Evolutionary conservation across 331 rosid genomes (phyloP), one percentile per base, ranked within the genome.

Genomic region (Spiraea crenata): DNA sequence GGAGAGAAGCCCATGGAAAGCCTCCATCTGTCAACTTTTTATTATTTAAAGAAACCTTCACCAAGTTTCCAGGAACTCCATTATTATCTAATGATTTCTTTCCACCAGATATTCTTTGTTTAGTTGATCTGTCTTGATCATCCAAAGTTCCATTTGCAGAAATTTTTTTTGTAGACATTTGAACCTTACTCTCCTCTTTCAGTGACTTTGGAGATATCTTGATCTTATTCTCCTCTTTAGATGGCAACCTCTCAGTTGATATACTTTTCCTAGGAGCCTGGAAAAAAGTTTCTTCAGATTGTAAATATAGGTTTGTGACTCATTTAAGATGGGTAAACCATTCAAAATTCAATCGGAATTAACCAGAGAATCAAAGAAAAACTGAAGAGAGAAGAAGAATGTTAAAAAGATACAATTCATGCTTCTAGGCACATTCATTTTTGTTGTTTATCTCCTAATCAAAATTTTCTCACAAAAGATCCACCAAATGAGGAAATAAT

Each of bases 1-100:
- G 98, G 67, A 92, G 91, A 11, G 89, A 83, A 77, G 91, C 78
- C 98, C 96, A 92, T 44, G 89, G 88, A 65, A 83, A 80, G 78
- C 80, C 82, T 56, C 82, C 85, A 66, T 90, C 98, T 16, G 84
- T 79, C 83, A 88, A 81, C 80, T 82, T 86, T 82, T 71, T 90
- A 73, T 72, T 75, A 83, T 49, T 85, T 37, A 85, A 57, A 61
- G 95, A 69, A 79, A 90, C 91, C 81, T 82, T 92, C 64, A 86
- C 80, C 84, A 92, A 70, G 76, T 86, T 92, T 76, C 85, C 91
- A 6, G 91, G 96, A 62, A 85, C 55, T 66, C 92, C 95, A 44
- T 67, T 71, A 59, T 73, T 73, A 17, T 89, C 92, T 5, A 89
- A 76, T 8, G 87, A 85, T 87, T 83, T 92, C 83, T 81, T 92